These are phyloP conservation scores for Peronospora tabacina DNA, from an alignment of 352 stramenopile species.

Conservation along the genomic window DNA sequence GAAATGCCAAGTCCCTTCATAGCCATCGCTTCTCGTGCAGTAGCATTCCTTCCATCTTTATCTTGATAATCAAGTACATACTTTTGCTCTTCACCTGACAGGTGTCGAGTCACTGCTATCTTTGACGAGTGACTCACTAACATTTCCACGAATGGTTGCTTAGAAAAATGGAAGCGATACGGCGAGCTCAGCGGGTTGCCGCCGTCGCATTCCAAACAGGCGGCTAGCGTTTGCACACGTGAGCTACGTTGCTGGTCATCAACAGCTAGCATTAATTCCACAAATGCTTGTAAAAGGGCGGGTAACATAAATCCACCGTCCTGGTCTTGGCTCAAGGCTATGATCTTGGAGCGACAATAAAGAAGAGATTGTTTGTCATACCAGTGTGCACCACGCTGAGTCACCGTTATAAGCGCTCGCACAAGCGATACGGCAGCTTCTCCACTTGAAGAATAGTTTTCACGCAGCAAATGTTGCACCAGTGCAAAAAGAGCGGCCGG, in stretches of 20 bases:
- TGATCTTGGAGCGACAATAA: slow-evolving; percentile 83
- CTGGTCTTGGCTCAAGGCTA: slow-evolving; percentile 73
- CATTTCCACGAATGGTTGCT: slow-evolving; percentile 61
- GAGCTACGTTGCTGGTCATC: slow-evolving; percentile 59
- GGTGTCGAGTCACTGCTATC: slow-evolving; percentile 61
- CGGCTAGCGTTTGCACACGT: slow-evolving; percentile 43
- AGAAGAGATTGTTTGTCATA: slow-evolving; percentile 62
- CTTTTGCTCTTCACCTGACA: slow-evolving; percentile 68
- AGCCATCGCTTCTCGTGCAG: slow-evolving; percentile 13
- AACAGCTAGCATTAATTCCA: slow-evolving; percentile 79
- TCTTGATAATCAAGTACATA: slow-evolving; percentile 61
- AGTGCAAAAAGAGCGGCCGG: slow-evolving; percentile 61
- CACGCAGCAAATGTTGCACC: slow-evolving; percentile 57
- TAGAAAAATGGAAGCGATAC: slow-evolving; percentile 68
- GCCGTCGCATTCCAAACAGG: slow-evolving; percentile 44
- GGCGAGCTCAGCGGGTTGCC: slow-evolving; percentile 47
- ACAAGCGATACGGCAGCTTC: slow-evolving; percentile 56
- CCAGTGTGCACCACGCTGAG: slow-evolving; percentile 58
- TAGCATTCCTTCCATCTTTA: slow-evolving; percentile 29
- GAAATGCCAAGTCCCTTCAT: slow-evolving; percentile 15
- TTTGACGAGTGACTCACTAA: slow-evolving; percentile 77
- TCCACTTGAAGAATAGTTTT: slow-evolving; percentile 46
- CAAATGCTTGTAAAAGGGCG: slow-evolving; percentile 64
- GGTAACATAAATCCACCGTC: slow-evolving; percentile 70
- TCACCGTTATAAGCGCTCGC: slow-evolving; percentile 53